These are phyloP conservation scores for Podaxis carcinomalis DNA, from an alignment of 768 basidiomycete species.

Conservation along the genomic window DNA sequence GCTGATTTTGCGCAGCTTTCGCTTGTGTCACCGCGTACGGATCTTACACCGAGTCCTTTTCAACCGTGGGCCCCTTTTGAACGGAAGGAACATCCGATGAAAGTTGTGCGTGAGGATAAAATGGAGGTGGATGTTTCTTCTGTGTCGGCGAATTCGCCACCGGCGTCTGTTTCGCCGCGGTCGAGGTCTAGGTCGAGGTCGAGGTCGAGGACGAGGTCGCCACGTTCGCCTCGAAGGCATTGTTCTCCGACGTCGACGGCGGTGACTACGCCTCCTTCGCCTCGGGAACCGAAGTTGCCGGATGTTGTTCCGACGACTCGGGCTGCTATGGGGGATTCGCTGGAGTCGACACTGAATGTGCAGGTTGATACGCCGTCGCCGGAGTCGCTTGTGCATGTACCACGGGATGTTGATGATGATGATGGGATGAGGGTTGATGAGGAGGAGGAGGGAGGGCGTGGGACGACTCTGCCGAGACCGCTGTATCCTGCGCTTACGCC, in stretches of 20 bases:
- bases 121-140: not conserved
- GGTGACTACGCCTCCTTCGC: not conserved
- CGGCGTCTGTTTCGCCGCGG: not conserved
- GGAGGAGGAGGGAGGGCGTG: not conserved
- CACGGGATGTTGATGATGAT: not conserved
- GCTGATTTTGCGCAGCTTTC: constrained; percentile 44
- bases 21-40: constrained; percentile 25
- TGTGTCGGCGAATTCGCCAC: not conserved
- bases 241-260: constrained; percentile 2
- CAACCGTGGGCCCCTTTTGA: constrained; percentile 10
- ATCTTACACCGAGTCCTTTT: not conserved
- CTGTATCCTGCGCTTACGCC: not conserved
- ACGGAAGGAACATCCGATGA: not conserved
- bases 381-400: too few relatives aligned
- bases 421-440: not conserved
- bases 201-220: too few relatives aligned
- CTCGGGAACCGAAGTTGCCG: constrained; percentile 2
- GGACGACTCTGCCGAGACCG: not conserved
- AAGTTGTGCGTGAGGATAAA: not conserved
- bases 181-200: too few relatives aligned
- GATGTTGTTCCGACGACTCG: not conserved
- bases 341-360: constrained; percentile 11
- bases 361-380: constrained; percentile 7
- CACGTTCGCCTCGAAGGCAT: not conserved
- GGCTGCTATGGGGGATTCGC: constrained; percentile 9